phyloP scores from a whole-genome alignment of 2,329 filamentous ascomycete genomes.

The Cylindrodendrum hubeiense region DNA sequence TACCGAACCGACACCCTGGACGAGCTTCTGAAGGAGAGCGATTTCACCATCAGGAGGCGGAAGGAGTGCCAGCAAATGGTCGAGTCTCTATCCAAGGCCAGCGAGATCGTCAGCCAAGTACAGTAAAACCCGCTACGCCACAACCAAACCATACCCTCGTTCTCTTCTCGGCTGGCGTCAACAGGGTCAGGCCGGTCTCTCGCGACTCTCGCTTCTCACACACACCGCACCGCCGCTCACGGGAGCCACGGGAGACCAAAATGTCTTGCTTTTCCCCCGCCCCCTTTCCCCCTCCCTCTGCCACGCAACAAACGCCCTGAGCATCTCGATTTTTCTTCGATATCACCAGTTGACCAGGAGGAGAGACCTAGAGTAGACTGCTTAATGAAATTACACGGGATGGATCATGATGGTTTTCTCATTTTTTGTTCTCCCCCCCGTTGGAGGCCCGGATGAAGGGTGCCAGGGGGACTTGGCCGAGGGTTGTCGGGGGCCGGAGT shows the following conservation, averaged over 20 bases:
- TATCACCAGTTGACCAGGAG: conserved; percentile 50
- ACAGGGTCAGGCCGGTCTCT: conserved; percentile 23
- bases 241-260: conserved; percentile 15
- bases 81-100: conserved; percentile 88
- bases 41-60: conserved; percentile 92
- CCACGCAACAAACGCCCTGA: conserved; percentile 23
- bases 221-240: conserved; percentile 20
- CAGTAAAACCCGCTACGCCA: conserved; percentile 58
- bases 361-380: conserved; percentile 51
- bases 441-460: conserved; percentile 3
- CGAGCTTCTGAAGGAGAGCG: conserved; percentile 95
- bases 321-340: conserved; percentile 49
- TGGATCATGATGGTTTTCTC: conserved; percentile 31
- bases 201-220: conserved; percentile 24
- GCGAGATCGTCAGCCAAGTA: conserved; percentile 92
- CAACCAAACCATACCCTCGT: conserved; percentile 1
- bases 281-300: conserved; percentile 9
- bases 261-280: background rate
- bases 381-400: conserved; percentile 45
- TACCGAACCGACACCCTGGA: conserved; percentile 93
- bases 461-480: background rate
- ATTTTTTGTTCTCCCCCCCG: background rate
- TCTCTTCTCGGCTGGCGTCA: conserved; percentile 30
- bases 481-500: conserved; percentile 17
- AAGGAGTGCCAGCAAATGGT: conserved; percentile 99